Evolutionary conservation across 2,329 filamentous ascomycete genomes (phyloP), one percentile per base, ranked within the genome.

Genomic region (Neonectria coccinea): DNA sequence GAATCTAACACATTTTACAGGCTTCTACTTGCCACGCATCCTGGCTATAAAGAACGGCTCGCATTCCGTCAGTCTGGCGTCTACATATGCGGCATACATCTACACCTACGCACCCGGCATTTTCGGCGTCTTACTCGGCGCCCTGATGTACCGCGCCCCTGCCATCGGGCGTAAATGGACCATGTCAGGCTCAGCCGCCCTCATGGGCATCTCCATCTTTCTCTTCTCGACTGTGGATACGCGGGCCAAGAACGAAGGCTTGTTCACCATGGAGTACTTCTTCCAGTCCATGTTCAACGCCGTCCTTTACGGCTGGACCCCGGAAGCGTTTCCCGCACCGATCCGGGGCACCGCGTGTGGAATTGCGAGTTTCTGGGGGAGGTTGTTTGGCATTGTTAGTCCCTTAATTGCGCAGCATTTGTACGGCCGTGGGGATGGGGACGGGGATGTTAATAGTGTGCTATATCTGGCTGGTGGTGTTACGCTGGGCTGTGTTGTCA

Each of bases 291-390:
- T 79, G 70, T 78, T 76, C 60, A 77, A 74, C 12, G 75, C 67
- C 9, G 76, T 77, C 0, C 59, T 78, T 47, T 84, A 82, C 57
- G 82, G 80, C 0, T 84, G 80, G 75, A 88, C 86, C 0, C 86
- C 86, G 0, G 85, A 89, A 68, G 84, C 85, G 0, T 88, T 89
- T 74, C 85, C 85, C 0, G 84, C 83, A 2, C 83, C 85, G 0
- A 79, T 85, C 48, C 79, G 86, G 0, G 86, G 85, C 3, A 87
- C 85, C 0, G 87, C 87, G 0, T 85, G 83, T 68, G 87, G 87
- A 0, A 65, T 88, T 12, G 85, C 86, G 2, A 85, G 84, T 64
- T 89, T 88, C 70, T 88, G 85, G 85, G 87, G 87, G 1, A 75
- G 87, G 2, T 58, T 89, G 25, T 87, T 87, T 67, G 84, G 85